Evolutionary conservation across 2,329 filamentous ascomycete species (phyloP).

Genomic region (Beauveria sp.): DNA sequence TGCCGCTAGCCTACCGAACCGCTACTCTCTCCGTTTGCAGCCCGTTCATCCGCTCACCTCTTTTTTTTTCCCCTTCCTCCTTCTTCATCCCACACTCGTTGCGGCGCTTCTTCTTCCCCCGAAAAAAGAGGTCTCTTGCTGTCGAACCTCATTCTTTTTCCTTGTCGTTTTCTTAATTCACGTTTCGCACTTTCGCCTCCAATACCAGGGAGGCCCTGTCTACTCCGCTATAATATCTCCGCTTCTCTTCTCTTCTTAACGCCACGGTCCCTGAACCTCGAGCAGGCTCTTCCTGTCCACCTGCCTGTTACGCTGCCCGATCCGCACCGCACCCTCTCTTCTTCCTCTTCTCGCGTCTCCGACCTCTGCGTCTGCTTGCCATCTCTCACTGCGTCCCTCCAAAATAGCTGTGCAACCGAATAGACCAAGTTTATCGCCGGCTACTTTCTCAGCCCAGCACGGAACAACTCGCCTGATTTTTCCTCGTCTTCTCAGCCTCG

Average conservation of each 20-base stretch:
- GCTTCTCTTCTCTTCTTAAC: not conserved
- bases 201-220: constrained; percentile 2
- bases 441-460: not conserved
- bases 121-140: not conserved
- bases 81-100: constrained; percentile 6
- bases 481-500: not conserved
- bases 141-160: not conserved
- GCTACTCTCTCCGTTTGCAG: not conserved
- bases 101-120: not conserved
- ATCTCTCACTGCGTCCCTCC: not conserved
- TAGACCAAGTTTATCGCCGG: not conserved
- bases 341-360: not conserved
- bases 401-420: not conserved
- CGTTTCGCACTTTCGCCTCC: not conserved
- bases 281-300: not conserved
- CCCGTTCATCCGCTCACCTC: not conserved
- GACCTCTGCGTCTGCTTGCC: not conserved
- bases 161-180: not conserved
- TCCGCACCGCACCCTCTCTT: not conserved
- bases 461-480: not conserved
- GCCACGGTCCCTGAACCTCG: constrained; percentile 3
- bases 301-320: not conserved
- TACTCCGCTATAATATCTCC: constrained; percentile 10
- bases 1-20: not conserved
- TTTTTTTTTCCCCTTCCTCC: not conserved